Evolutionary conservation across 768 basidiomycete genomes (phyloP), one percentile per base, ranked within the genome.

Genomic region (Termitomyces sp.): DNA sequence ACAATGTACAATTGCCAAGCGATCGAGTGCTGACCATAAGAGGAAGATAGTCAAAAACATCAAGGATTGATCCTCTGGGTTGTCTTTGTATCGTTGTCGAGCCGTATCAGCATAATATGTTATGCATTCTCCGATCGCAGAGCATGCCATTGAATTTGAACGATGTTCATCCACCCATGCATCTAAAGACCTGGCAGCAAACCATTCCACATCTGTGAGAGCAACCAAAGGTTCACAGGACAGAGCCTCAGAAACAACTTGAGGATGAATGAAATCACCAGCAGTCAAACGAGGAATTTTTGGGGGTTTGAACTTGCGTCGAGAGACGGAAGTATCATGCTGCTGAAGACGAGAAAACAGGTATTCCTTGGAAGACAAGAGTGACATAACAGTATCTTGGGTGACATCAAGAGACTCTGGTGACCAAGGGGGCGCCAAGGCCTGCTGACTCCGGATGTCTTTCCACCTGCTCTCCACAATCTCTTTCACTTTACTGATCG

Each of bases 21-120:
- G 69, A 60, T 83, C 81, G 5, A 82, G 66, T 0, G 74, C 76
- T 1, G 77, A 68, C 81, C 82, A 83, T 18, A 83, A 68, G 32
- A 80, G 75, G 24, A 81, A 62, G 32, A 75, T 57, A 5, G 76
- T 76, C 46, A 83, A 63, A 42, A 82, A 59, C 72, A 83, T 77
- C 2, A 75, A 53, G 0, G 79, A 81, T 4, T 68, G 39, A 31
- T 68, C 61, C 56, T 79, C 77, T 8, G 77, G 73, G 44, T 71
- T 77, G 22, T 61, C 58, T 14, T 53, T 49, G 49, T 77, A 78
- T 7, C 61, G 53, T 0, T n/a, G 31, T 24, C 48, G 29, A 0
- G 77, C 71, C 0, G 63, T 55, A 0, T 60, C 55, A 4, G 64
- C 62, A 48, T 78, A 73, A 7, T 59, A 46, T 16, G 39, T 42